Percentiles rank a stretch among this genome's conserved stretches.
Conservation (phyloP, 306 rosid genomes). For the Malus sylvestris region DNA sequence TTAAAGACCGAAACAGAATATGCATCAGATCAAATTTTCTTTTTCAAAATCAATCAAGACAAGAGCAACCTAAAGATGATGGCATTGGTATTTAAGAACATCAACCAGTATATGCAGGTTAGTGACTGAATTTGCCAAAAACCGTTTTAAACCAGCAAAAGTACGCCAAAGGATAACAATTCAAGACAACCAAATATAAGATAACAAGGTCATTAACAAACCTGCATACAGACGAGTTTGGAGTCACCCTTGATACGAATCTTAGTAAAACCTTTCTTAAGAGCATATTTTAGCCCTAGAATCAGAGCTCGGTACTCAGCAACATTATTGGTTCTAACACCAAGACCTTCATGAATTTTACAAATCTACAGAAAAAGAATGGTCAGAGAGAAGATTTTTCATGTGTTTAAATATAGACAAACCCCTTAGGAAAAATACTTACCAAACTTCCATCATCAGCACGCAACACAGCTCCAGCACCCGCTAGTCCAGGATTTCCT, state of each 20-base stretch:
- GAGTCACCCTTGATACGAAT: constrained; percentile 76
- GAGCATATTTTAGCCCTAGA: constrained; percentile 82
- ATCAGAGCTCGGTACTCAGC: constrained; percentile 93
- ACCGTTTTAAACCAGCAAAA: not conserved
- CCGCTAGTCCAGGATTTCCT: constrained; percentile 95
- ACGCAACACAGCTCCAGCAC: constrained; percentile 92
- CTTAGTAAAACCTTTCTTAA: constrained; percentile 61
- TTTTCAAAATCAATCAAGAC: not conserved
- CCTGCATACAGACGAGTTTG: constrained; percentile 97
- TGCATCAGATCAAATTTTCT: not conserved
- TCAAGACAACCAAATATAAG: not conserved
- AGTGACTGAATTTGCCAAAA: not conserved
- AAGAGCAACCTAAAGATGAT: not conserved
- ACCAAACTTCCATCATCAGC: constrained; percentile 82
- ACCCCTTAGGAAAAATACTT: constrained; percentile 20
- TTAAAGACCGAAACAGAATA: not conserved
- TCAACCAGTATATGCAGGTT: not conserved
- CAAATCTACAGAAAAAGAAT: constrained; percentile 50
- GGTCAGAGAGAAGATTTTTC: constrained; percentile 17
- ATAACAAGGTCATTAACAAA: constrained; percentile 15
- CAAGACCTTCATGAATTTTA: constrained; percentile 80
- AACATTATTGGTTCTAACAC: constrained; percentile 69
- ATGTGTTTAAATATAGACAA: constrained; percentile 4
- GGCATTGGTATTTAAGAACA: not conserved
- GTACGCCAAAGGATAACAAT: not conserved